Percentiles rank a stretch among this genome's conserved stretches.
Conservation (phyloP, 169 alveolate genomes). For the Plasmodium sp. region DNA sequence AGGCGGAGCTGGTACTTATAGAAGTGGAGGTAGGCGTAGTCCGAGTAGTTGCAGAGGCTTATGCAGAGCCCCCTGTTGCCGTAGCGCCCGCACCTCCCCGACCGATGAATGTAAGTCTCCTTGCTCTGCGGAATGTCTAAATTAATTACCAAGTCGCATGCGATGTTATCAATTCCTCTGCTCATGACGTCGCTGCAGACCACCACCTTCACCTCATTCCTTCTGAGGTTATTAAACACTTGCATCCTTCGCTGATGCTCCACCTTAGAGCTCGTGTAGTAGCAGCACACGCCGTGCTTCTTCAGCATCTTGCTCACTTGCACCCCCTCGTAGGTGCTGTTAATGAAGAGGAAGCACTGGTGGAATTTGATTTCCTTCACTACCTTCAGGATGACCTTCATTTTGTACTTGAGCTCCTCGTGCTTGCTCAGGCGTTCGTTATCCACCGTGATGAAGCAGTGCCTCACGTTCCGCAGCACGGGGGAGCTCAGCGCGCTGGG, state of each 20-base stretch:
- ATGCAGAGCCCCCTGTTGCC: constrained; percentile 90
- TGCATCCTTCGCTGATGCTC: constrained; percentile 77
- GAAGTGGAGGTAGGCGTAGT: constrained; percentile 41
- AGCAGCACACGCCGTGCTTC: constrained; percentile 71
- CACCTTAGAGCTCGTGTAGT: constrained; percentile 78
- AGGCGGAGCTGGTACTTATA: constrained; percentile 31
- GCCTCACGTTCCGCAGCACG: constrained; percentile 5
- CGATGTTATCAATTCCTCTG: constrained; percentile 92
- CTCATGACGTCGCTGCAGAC: constrained; percentile 93
- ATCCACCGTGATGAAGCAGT: constrained; percentile 49
- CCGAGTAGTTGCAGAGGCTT: constrained; percentile 78
- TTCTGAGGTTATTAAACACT: constrained; percentile 23
- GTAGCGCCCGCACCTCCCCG: constrained; percentile 92
- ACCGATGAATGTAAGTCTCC: constrained; percentile 91
- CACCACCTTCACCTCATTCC: constrained; percentile 80
- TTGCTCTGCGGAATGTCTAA: constrained; percentile 89
- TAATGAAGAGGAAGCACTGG: constrained; percentile 47
- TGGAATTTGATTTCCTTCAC: constrained; percentile 27
- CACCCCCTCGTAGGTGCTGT: constrained; percentile 55
- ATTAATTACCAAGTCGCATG: constrained; percentile 90
- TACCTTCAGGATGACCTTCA: constrained; percentile 37
- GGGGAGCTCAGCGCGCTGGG: constrained; percentile 14
- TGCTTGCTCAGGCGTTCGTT: constrained; percentile 34
- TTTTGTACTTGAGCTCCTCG: constrained; percentile 50
- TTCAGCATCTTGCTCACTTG: constrained; percentile 71